phyloP scores from a whole-genome alignment of 495 filamentous ascomycete species.

The Penicillium parvum region DNA sequence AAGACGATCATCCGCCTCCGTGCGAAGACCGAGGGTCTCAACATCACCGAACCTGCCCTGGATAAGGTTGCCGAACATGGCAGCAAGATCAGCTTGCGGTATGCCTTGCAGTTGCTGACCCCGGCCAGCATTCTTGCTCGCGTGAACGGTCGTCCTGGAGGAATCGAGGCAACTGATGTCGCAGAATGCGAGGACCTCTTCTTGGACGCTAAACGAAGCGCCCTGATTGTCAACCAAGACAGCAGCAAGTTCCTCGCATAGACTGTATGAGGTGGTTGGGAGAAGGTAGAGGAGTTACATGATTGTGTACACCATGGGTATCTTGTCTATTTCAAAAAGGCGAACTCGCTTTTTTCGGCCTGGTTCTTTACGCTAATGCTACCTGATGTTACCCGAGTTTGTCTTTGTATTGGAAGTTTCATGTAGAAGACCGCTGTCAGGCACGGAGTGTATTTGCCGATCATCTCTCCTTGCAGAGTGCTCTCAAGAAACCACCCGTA shows the following conservation, averaged over 20 bases:
- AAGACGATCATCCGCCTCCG: conserved; percentile 82
- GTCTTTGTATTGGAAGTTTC: conserved; percentile 2
- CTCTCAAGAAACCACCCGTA: background rate
- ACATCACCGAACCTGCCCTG: conserved; percentile 74
- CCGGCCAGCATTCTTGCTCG: conserved; percentile 70
- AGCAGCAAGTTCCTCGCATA: conserved; percentile 59
- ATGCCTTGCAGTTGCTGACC: conserved; percentile 88
- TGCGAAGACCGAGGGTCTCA: conserved; percentile 72
- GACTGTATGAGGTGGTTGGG: conserved; percentile 1
- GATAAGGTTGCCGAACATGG: conserved; percentile 82
- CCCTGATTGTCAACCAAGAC: conserved; percentile 61
- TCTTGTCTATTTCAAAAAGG: conserved; percentile 26
- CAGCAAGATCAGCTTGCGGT: conserved; percentile 80
- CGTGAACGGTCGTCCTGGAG: conserved; percentile 61
- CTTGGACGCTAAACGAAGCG: conserved; percentile 83
- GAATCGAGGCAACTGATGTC: conserved; percentile 78
- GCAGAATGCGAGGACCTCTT: conserved; percentile 88
- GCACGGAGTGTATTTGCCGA: conserved; percentile 4
- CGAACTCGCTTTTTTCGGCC: conserved; percentile 25
- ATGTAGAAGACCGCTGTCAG: conserved; percentile 5
- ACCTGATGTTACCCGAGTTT: conserved; percentile 19
- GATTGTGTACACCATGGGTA: conserved; percentile 28
- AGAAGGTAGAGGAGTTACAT: conserved; percentile 12
- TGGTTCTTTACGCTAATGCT: conserved; percentile 26
- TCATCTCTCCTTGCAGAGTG: conserved; percentile 2